Base-by-base conservation (phyloP, 306 rosid genomes). In the Quercus alba region DNA sequence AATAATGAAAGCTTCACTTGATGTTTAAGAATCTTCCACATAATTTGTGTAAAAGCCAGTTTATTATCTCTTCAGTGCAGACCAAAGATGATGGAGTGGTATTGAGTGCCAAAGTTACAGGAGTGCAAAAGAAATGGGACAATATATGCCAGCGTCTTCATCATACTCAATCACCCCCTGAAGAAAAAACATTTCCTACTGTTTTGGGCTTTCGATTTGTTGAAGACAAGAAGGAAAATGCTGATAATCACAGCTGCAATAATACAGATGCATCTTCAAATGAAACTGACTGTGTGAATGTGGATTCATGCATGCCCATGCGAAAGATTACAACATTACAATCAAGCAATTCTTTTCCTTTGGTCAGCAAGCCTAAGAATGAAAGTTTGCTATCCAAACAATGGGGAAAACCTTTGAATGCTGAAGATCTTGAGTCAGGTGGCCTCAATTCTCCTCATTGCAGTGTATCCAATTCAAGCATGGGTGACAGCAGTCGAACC, bases 21-120 rank as follows among this genome's bases (percentile, higher is more conserved):
- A 74, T 35, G n/a, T 76, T 52, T 33, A 74, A 80, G 81, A 73
- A 68, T 80, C 33, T 71, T 87, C 67, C 80, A 35, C 84, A 82
- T 80, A 84, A 84, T 85, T 84, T 80, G 87, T 90, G 91, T 92
- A 86, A 89, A 91, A 87, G 85, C 85, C 83, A 84, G 84, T 78
- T 81, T 81, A 78, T 81, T 76, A 77, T 87, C 87, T 87, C 89
- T 95, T 88, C 98, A 95, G 99, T 89, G 94, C 99, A 95, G 99
- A 89, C 91, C 90, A 89, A 86, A 89, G 97, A 87, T 82, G 89
- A 83, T 90, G 88, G 84, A 74, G 85, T 84, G 86, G 77, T 90
- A 90, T 81, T 78, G 88, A 90, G 88, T 58, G 78, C 85, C 61
- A 82, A 83, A 73, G 87, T 85, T 81, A 70, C 86, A 19, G 86